A percentile compares a stretch with the other conserved stretches of the same genome.
phyloP scores from a whole-genome alignment of 2,329 filamentous ascomycete genomes.

The Emergomyces pasteurianus region DNA sequence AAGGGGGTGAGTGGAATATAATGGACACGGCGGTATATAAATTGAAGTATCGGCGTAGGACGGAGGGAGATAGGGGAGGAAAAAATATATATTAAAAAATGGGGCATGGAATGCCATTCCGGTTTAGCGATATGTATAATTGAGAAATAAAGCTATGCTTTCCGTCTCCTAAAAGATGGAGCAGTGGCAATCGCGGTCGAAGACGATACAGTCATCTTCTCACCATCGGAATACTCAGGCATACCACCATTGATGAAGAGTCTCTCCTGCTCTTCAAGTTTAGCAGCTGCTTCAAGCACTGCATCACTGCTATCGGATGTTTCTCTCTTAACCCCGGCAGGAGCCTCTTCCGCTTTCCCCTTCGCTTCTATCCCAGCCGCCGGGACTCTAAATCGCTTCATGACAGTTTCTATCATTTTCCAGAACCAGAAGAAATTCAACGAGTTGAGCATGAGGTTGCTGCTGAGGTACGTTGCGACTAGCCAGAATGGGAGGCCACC shows the following conservation, averaged over 20 bases:
- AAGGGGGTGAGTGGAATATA: neutral
- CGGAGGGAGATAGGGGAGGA: neutral
- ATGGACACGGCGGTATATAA: neutral
- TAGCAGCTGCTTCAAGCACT: slow-evolving; percentile 22
- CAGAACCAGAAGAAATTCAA: slow-evolving; percentile 56
- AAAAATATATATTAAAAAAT: neutral
- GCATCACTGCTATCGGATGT: slow-evolving; percentile 19
- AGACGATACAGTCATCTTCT: neutral
- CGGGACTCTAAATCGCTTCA: slow-evolving; percentile 45
- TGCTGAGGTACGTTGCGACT: slow-evolving; percentile 43
- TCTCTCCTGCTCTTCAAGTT: slow-evolving; percentile 10
- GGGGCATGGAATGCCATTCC: too few relatives aligned
- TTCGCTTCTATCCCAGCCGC: slow-evolving; percentile 7
- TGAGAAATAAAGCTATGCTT: neutral
- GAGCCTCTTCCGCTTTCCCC: slow-evolving; percentile 13
- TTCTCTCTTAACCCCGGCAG: slow-evolving; percentile 16
- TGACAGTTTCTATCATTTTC: slow-evolving; percentile 55
- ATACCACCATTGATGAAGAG: slow-evolving; percentile 11
- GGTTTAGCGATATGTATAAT: neutral
- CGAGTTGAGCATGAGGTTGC: slow-evolving; percentile 49
- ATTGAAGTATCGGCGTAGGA: neutral
- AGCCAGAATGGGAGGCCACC: slow-evolving; percentile 46
- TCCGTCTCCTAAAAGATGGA: neutral
- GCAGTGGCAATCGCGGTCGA: neutral
- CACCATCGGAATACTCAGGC: neutral